A percentile compares a stretch with the other conserved stretches of the same genome.
phyloP scores from a whole-genome alignment of 768 basidiomycete genomes.

The Macrolepiota albuminosa region DNA sequence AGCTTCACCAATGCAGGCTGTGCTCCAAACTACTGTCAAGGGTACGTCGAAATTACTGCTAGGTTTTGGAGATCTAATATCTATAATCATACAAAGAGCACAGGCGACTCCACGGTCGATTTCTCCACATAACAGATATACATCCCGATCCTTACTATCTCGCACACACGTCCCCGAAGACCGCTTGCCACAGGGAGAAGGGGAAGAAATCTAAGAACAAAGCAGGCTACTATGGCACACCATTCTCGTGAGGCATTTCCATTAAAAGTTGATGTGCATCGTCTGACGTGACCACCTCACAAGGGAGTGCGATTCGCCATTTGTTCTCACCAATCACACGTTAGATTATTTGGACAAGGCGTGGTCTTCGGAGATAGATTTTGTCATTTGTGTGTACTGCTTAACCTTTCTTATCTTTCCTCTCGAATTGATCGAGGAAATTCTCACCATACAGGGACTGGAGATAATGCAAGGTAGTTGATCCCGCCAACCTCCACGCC shows the following conservation, averaged over 20 bases:
- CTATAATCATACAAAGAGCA: conserved; percentile 28
- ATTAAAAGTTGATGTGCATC: neutral
- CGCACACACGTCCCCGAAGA: conserved; percentile 44
- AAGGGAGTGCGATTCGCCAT: conserved; percentile 80
- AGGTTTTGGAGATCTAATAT: neutral
- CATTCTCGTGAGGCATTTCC: conserved; percentile 50
- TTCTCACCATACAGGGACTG: conserved; percentile 50
- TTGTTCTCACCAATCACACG: conserved; percentile 74
- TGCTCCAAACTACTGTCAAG: conserved; percentile 26
- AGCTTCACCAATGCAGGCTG: conserved; percentile 36
- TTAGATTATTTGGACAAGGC: conserved; percentile 74
- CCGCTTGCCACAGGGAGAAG: conserved; percentile 65
- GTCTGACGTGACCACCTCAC: neutral
- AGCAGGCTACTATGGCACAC: conserved; percentile 62
- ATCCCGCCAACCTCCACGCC: neutral
- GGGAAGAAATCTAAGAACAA: conserved; percentile 47
- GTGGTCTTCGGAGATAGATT: conserved; percentile 84
- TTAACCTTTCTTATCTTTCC: conserved; percentile 3
- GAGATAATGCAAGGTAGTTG: conserved; percentile 64
- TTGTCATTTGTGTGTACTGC: conserved; percentile 69
- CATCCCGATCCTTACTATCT: conserved; percentile 75
- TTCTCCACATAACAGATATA: conserved; percentile 80
- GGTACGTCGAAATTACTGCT: conserved; percentile 21
- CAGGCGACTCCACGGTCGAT: conserved; percentile 61
- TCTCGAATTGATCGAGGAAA: neutral